Evolutionary conservation across 2,329 filamentous ascomycete species (phyloP).

Genomic region (Aspergillus sp.): DNA sequence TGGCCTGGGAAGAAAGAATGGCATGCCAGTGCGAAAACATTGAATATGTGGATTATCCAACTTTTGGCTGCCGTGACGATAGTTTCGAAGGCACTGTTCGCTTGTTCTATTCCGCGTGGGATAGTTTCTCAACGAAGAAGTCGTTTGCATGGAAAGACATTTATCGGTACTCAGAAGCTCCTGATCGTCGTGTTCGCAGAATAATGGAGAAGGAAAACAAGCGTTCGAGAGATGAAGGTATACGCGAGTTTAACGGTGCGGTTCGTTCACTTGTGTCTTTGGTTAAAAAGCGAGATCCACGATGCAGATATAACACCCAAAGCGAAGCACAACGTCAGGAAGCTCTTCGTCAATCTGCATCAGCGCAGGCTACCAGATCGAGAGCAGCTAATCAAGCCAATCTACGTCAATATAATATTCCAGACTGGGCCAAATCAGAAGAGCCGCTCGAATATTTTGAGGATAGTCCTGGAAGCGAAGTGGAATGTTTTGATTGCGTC

Average conservation of each 20-base stretch:
- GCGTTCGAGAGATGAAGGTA: constrained; percentile 69
- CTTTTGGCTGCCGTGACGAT: constrained; percentile 72
- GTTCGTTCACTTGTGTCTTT: constrained; percentile 80
- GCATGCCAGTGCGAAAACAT: constrained; percentile 62
- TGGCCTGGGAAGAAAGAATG: constrained; percentile 70
- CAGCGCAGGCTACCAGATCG: constrained; percentile 74
- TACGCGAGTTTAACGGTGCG: constrained; percentile 85
- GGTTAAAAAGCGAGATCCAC: constrained; percentile 81
- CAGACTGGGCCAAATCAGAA: constrained; percentile 64
- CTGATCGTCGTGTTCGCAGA: constrained; percentile 72
- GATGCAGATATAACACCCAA: constrained; percentile 68
- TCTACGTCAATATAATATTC: constrained; percentile 54
- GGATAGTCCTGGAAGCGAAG: constrained; percentile 39
- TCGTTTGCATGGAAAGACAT: constrained; percentile 83
- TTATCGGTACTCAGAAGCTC: constrained; percentile 75
- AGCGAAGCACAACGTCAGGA: constrained; percentile 75
- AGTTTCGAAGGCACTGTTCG: constrained; percentile 67
- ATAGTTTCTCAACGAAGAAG: constrained; percentile 73
- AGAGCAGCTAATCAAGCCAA: constrained; percentile 74
- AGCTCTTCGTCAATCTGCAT: constrained; percentile 65
- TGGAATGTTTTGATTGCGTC: constrained; percentile 55
- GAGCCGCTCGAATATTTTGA: constrained; percentile 45
- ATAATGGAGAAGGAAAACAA: constrained; percentile 95
- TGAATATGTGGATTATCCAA: constrained; percentile 60
- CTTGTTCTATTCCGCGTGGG: constrained; percentile 74